Evolutionary conservation across 108 stramenopile species (phyloP).

Genomic region (Skeletonema marinoi): DNA sequence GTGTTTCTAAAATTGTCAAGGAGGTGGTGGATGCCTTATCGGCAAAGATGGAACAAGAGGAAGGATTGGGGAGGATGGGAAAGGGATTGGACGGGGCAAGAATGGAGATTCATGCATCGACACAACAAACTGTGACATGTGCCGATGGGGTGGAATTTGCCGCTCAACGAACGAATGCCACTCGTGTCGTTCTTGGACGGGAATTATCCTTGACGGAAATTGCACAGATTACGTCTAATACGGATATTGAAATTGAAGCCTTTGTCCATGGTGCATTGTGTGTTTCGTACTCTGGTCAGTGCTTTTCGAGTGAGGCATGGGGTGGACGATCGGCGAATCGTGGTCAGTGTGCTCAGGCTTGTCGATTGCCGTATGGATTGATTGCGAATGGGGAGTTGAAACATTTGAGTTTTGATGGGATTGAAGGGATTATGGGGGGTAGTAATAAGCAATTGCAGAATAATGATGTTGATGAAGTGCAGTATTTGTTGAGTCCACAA

Average conservation of each 20-base stretch:
- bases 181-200: constrained; percentile 69
- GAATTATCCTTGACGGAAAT: constrained; percentile 68
- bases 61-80: constrained; percentile 2
- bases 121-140: constrained; percentile 75
- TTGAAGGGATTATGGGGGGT: constrained; percentile 40
- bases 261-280: constrained; percentile 85
- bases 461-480: constrained; percentile 40
- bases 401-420: constrained; percentile 54
- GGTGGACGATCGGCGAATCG: constrained; percentile 78
- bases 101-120: constrained; percentile 71
- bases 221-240: constrained; percentile 36
- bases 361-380: constrained; percentile 75
- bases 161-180: constrained; percentile 41
- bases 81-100: constrained; percentile 41
- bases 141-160: constrained; percentile 70
- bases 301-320: constrained; percentile 73
- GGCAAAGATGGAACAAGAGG: constrained; percentile 4
- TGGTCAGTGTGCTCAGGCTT: constrained; percentile 85
- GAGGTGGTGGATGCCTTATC: constrained; percentile 32
- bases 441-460: not conserved
- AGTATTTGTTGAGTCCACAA: constrained; percentile 73
- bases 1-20: constrained; percentile 51
- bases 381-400: constrained; percentile 65
- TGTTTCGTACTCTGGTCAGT: constrained; percentile 75
- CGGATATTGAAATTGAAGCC: constrained; percentile 66